Conservation (phyloP, 768 basidiomycete species). For the Podaxis sp. region DNA sequence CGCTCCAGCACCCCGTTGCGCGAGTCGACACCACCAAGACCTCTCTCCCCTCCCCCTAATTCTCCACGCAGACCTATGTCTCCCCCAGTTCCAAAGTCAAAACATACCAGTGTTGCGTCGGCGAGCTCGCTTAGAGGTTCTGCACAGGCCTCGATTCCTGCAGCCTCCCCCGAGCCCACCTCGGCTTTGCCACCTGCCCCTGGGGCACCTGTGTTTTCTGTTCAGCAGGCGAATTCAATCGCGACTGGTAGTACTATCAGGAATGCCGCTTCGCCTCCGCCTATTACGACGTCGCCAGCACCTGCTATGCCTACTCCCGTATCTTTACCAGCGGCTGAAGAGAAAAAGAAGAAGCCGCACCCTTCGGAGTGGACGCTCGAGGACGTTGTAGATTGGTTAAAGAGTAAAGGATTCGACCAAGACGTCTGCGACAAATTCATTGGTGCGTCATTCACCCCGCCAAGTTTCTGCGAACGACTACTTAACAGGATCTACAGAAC, state of each 20-base stretch:
- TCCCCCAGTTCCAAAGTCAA: constrained; percentile 31
- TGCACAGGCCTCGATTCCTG: not conserved
- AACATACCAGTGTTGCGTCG: constrained; percentile 38
- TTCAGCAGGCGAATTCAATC: not conserved
- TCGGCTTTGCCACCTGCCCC: not conserved
- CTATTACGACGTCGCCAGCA: constrained; percentile 17
- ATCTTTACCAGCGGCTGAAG: constrained; percentile 15
- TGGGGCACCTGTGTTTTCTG: not conserved
- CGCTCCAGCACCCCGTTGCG: not conserved
- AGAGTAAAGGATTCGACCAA: constrained; percentile 79
- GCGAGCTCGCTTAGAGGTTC: constrained; percentile 4
- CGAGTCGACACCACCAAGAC: not conserved
- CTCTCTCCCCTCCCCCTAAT: not conserved
- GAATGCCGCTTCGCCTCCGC: constrained; percentile 11
- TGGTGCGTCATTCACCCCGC: constrained; percentile 46
- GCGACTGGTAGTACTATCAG: constrained; percentile 7
- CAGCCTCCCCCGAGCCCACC: not conserved
- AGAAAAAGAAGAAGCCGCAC: constrained; percentile 36
- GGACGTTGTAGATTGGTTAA: constrained; percentile 89
- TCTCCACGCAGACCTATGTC: constrained; percentile 10
- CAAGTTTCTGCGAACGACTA: not conserved
- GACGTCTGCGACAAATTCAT: constrained; percentile 82
- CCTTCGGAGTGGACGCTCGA: constrained; percentile 83
- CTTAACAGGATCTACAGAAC: constrained; percentile 53
- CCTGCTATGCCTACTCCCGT: constrained; percentile 15